Conservation (phyloP, 345 rosid species). For the Erysimum cheiranthoides region DNA sequence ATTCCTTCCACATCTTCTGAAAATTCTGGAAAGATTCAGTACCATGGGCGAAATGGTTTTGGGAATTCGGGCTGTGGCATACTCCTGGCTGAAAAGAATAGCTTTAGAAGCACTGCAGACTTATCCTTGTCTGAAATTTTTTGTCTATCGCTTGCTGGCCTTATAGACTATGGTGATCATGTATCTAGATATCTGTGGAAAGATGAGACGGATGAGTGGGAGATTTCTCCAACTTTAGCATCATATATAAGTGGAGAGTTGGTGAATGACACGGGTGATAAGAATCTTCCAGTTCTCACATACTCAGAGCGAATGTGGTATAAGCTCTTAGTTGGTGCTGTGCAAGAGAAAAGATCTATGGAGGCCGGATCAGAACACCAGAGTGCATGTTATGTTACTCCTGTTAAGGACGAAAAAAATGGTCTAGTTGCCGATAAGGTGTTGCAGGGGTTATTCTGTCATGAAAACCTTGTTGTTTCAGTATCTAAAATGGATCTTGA, state of each 20-base stretch:
- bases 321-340: constrained; percentile 58
- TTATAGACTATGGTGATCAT: constrained; percentile 80
- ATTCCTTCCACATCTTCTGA: constrained; percentile 54
- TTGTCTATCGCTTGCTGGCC: constrained; percentile 77
- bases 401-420: constrained; percentile 35
- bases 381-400: constrained; percentile 41
- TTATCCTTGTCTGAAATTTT: constrained; percentile 81
- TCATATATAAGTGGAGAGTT: constrained; percentile 40
- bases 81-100: constrained; percentile 16
- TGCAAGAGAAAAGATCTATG: constrained; percentile 51
- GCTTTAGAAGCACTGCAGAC: constrained; percentile 52
- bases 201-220: constrained; percentile 49
- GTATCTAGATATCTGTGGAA: constrained; percentile 61
- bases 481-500: constrained; percentile 62
- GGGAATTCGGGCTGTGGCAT: constrained; percentile 41
- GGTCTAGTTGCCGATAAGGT: constrained; percentile 41
- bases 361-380: constrained; percentile 46
- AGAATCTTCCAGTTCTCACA: constrained; percentile 45
- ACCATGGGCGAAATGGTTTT: constrained; percentile 43
- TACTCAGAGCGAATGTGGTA: constrained; percentile 64
- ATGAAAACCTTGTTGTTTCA: constrained; percentile 80
- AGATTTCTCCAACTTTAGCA: constrained; percentile 49
- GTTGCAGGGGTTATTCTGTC: constrained; percentile 59
- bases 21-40: constrained; percentile 47
- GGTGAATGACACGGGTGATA: constrained; percentile 43